Evolutionary conservation across 345 rosid genomes (phyloP), one percentile per base, ranked within the genome.

Genomic region (Citrus medica): DNA sequence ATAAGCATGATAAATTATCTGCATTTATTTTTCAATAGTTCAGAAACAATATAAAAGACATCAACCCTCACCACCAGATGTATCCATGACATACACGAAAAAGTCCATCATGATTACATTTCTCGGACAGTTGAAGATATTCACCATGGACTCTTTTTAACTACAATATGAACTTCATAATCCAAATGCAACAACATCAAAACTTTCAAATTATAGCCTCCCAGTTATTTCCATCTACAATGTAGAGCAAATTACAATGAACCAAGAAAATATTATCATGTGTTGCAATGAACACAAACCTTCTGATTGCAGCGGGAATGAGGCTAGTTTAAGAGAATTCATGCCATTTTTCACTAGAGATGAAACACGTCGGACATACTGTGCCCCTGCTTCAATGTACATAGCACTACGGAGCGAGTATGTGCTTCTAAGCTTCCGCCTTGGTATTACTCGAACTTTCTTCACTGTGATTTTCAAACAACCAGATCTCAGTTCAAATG

Each of bases 1-100:
- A 90, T 74, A 89, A 85, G 89, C 99, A 95, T n/a, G 92, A 84
- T 48, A 91, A 79, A 81, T 86, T 82, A 76, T 93, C 99, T 93
- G 86, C 81, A 82, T 60, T 79, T 69, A 61, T 67, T 78, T 25
- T 76, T 13, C 37, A 66, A 14, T 9, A 32, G 51, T 63, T 30
- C 10, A 14, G 67, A 77, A 71, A 48, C 60, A 60, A 68, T 17
- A 55, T 28, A 53, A 60, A 30, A 69, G 65, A 6, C 5, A 3
- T 56, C n/a, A 30, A 60, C 38, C 38, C 48, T 74, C 40, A 14
- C 25, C 19, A 21, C 28, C 38, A 21, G 30, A 27, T 10, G 4
- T 10, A 46, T 46, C 17, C 5, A 46, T 13, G 16, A 46, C 51
- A 13, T 10, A 46, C 51, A 46, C 5, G 6, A 40, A 25, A 30